These are phyloP conservation scores for Withania somnifera DNA, from an alignment of 305 asterid genomes.

Conservation along the genomic window DNA sequence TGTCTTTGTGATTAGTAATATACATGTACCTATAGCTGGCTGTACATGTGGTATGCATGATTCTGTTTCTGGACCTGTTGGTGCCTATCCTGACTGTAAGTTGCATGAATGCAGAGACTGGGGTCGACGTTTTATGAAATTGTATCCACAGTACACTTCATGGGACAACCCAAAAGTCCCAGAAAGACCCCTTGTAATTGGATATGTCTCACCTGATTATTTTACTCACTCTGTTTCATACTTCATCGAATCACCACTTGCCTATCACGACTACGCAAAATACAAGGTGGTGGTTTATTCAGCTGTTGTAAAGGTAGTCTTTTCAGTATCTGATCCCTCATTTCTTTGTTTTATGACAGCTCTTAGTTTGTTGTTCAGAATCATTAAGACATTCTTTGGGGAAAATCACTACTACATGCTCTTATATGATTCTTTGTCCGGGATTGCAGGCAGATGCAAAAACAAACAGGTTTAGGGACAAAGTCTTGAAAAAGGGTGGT, in stretches of 20 bases:
- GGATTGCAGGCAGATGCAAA: constrained; percentile 87
- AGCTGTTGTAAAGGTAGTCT: constrained; percentile 89
- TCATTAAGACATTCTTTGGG: background rate
- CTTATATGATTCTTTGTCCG: background rate
- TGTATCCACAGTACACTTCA: constrained; percentile 66
- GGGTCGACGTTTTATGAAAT: constrained; percentile 94
- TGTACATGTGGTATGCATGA: background rate
- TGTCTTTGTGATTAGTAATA: background rate
- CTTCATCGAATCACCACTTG: constrained; percentile 88
- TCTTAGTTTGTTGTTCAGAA: constrained; percentile 2
- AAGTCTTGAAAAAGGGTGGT: constrained; percentile 86
- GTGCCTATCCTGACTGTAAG: constrained; percentile 2
- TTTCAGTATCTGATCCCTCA: constrained; percentile 3
- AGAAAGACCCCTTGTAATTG: constrained; percentile 74
- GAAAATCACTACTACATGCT: background rate
- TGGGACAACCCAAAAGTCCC: constrained; percentile 95
- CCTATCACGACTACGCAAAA: constrained; percentile 62
- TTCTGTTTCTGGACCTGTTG: background rate
- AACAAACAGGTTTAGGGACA: constrained; percentile 76
- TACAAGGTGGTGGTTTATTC: constrained; percentile 93
- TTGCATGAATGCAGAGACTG: constrained; percentile 66
- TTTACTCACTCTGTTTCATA: constrained; percentile 98
- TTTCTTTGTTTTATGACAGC: constrained; percentile 1
- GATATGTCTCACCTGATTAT: constrained; percentile 99
- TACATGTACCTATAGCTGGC: background rate